Evolutionary conservation across 2,329 filamentous ascomycete genomes (phyloP), one percentile per base, ranked within the genome.

Genomic region (Pseudocercospora fuligena): DNA sequence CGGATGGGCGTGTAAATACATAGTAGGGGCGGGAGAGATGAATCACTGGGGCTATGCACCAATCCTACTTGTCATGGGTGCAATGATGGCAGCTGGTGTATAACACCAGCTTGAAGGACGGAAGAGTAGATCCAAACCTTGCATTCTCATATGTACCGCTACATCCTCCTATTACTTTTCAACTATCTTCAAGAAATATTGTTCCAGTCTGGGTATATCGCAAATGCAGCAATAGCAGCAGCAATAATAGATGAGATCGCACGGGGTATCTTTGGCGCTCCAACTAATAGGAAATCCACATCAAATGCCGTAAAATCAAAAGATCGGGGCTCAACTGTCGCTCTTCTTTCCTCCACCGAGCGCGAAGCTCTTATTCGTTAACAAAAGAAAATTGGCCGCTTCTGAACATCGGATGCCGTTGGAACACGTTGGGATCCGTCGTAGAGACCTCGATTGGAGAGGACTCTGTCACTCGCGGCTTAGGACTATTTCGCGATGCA

Each of bases 1-100:
- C 78, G 84, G 85, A 0, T 67, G 66, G 25, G 77, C 84, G 2
- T 84, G 82, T 61, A 71, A 69, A 40, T 77, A 71, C 64, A 71
- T 66, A 14, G 59, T 61, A 12, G 83, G 81, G 1, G 73, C 76
- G 14, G 81, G 80, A 2, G 76, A 85, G 70, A 83, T 80, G 82
- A 80, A 78, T 69, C 84, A 86, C 73, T 86, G 83, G 82, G 78
- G 80, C 0, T 85, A 84, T 78, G 81, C 79, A 27, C 79, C 80
- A 3, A 65, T 83, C 43, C 70, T 83, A 27, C 68, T 73, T 31
- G 69, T 74, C 5, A 72, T 82, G 62, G 79, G 79, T 16, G 73
- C 66, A 29, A 6, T 75, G 23, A 31, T 65, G n/a, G 63, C 63
- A 8, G 46, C 58, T 46, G 63, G 63, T 36, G 19, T 59, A 3